A percentile compares a stretch with the other conserved stretches of the same genome.
Conservation (phyloP, 352 stramenopile species). For the Pythium dissimile region DNA sequence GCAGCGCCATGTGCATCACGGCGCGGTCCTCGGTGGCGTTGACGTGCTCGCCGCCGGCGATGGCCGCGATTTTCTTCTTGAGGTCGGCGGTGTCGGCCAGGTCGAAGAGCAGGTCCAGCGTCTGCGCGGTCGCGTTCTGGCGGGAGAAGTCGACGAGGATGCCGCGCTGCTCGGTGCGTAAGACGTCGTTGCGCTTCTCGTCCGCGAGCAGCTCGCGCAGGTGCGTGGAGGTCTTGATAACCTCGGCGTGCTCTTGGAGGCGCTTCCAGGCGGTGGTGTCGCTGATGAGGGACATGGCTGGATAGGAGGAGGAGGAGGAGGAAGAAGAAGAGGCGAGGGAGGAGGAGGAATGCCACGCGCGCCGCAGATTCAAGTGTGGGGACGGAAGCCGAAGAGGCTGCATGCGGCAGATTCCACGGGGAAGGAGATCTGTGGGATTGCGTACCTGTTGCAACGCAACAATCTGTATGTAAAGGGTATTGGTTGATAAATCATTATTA, state of each 20-base stretch:
- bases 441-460: too few species aligned
- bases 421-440: background rate
- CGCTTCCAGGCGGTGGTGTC: conserved; percentile 70
- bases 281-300: conserved; percentile 55
- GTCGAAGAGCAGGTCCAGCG: conserved; percentile 90
- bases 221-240: conserved; percentile 84
- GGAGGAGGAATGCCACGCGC: background rate
- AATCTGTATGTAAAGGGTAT: too few species aligned
- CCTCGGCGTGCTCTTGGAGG: conserved; percentile 63
- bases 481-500: too few species aligned
- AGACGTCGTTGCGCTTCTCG: conserved; percentile 78
- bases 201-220: conserved; percentile 90
- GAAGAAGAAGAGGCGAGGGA: conserved; percentile 5
- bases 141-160: conserved; percentile 95
- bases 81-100: conserved; percentile 89
- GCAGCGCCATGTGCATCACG: conserved; percentile 96
- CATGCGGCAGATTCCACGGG: background rate
- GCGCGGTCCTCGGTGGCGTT: conserved; percentile 96
- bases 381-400: background rate
- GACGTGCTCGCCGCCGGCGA: conserved; percentile 92
- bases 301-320: background rate
- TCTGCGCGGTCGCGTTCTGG: conserved; percentile 89
- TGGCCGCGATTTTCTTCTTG: conserved; percentile 84
- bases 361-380: conserved; percentile 11
- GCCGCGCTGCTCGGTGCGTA: conserved; percentile 91